phyloP scores from a whole-genome alignment of 768 basidiomycete genomes.

The Clavulina sp. region DNA sequence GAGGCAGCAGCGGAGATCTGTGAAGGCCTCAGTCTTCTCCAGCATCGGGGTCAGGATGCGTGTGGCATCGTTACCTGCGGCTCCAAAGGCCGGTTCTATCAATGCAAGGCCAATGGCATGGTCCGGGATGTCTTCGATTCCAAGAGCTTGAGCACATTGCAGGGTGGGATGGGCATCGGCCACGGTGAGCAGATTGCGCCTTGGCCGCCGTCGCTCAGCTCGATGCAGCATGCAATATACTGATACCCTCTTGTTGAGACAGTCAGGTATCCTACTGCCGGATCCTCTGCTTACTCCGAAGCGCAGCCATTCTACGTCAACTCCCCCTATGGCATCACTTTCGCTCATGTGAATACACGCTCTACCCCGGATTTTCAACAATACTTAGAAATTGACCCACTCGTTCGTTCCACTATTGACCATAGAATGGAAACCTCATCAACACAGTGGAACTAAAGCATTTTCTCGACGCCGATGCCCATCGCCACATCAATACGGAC shows the following conservation, averaged over 20 bases:
- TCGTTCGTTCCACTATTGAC: background rate
- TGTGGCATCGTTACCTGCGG: constrained; percentile 96
- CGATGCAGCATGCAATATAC: background rate
- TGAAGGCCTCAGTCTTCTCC: constrained; percentile 87
- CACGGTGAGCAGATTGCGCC: constrained; percentile 45
- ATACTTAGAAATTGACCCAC: background rate
- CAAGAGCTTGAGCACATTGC: constrained; percentile 51
- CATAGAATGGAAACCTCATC: constrained; percentile 93
- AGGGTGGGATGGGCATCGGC: constrained; percentile 94
- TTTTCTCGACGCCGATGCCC: constrained; percentile 89
- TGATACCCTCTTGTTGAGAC: too few species aligned
- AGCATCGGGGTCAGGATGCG: constrained; percentile 96
- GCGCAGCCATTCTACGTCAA: constrained; percentile 99
- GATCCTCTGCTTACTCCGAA: constrained; percentile 90
- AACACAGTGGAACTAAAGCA: constrained; percentile 75
- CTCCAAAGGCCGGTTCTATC: constrained; percentile 84
- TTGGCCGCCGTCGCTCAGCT: constrained; percentile 2
- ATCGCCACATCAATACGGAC: constrained; percentile 96
- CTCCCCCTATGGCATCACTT: constrained; percentile 97
- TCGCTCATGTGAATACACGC: constrained; percentile 64
- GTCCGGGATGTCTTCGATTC: constrained; percentile 91
- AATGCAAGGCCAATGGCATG: constrained; percentile 99
- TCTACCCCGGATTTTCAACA: constrained; percentile 4
- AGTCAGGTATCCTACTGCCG: constrained; percentile 98
- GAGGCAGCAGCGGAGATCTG: constrained; percentile 77